These are phyloP conservation scores for Thelephora terrestris DNA, from an alignment of 1,284 basidiomycete species.

Conservation along the genomic window DNA sequence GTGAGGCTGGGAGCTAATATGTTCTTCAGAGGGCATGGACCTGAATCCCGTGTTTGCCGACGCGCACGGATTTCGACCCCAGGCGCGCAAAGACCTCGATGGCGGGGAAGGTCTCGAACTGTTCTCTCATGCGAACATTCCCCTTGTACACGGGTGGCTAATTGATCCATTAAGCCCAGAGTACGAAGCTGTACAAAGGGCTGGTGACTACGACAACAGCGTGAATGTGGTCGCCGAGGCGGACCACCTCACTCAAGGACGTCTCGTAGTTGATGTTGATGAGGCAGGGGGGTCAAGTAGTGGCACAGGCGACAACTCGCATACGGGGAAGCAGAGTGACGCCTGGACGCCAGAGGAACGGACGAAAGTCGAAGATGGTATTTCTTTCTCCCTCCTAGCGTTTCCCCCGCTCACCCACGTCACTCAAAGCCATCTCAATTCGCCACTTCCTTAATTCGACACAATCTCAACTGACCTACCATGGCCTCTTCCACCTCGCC, in stretches of 20 bases:
- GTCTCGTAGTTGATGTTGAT: slow-evolving; percentile 36
- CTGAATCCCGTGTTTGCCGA: slow-evolving; percentile 76
- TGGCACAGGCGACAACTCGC: slow-evolving; percentile 8
- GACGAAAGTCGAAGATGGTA: slow-evolving; percentile 58
- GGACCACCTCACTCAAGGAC: slow-evolving; percentile 59
- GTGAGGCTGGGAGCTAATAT: no score
- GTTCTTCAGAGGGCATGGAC: slow-evolving; percentile 61
- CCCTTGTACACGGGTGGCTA: slow-evolving; percentile 88
- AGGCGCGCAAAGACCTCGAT: slow-evolving; percentile 18
- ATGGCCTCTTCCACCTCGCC: slow-evolving; percentile 65
- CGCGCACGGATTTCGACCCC: slow-evolving; percentile 55
- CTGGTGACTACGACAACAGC: slow-evolving; percentile 60
- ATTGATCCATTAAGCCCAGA: slow-evolving; percentile 65
- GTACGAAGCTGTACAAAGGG: slow-evolving; percentile 39
- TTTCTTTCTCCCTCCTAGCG: slow-evolving; percentile 14
- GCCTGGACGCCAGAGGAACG: slow-evolving; percentile 39
- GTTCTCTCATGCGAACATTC: slow-evolving; percentile 74
- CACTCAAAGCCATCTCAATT: slow-evolving; percentile 47
- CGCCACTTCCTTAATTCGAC: slow-evolving; percentile 64
- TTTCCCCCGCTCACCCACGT: no score
- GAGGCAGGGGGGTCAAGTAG: slow-evolving; percentile 6
- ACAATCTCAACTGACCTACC: slow-evolving; percentile 78
- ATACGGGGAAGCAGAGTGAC: slow-evolving; percentile 8
- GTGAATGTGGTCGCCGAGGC: slow-evolving; percentile 68
- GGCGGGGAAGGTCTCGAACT: slow-evolving; percentile 68